Evolutionary conservation across 345 rosid species (phyloP).

Genomic region (Luvunga scandens): DNA sequence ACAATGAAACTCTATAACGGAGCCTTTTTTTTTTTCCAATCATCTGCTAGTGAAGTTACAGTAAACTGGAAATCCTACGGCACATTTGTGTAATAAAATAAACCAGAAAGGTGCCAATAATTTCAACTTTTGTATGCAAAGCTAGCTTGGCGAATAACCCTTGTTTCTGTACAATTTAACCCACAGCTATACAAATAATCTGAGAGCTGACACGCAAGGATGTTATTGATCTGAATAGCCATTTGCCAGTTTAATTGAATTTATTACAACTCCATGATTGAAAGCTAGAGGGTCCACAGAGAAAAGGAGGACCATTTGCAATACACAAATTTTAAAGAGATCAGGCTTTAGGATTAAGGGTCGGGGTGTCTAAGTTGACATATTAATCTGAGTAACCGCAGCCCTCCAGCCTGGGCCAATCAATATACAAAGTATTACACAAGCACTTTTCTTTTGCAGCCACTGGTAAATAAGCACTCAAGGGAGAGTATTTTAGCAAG

Average conservation of each 20-base stretch:
- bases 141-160: neutral
- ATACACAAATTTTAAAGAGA: neutral
- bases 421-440: neutral
- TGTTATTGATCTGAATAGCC: neutral
- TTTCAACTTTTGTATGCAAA: neutral
- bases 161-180: neutral
- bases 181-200: neutral
- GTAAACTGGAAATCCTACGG: neutral
- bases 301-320: slow-evolving; percentile 1
- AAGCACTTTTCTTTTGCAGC: neutral
- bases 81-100: neutral
- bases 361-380: slow-evolving; percentile 8
- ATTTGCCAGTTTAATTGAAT: neutral
- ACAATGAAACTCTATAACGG: neutral
- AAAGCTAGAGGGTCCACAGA: neutral
- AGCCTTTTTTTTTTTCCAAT: neutral
- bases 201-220: neutral
- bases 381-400: slow-evolving; percentile 2
- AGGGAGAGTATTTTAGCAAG: neutral
- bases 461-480: neutral
- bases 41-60: neutral
- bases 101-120: slow-evolving; percentile 5
- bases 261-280: slow-evolving; percentile 5
- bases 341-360: slow-evolving; percentile 12
- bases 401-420: slow-evolving; percentile 13